Conservation (phyloP, 371 early-diverging fungal species). For the Zopfochytrium polystomum region DNA sequence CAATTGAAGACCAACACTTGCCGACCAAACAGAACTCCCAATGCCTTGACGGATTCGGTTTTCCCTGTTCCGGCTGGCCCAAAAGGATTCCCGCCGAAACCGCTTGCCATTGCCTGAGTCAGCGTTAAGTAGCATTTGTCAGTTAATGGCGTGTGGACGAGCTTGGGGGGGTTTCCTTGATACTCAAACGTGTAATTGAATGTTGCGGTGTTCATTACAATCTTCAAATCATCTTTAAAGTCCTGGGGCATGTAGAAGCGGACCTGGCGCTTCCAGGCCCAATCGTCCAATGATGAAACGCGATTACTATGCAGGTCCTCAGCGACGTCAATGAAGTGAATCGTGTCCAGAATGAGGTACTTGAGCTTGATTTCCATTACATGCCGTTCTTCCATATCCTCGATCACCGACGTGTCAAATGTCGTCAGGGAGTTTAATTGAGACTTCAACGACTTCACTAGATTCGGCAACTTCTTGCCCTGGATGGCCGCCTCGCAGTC, state of each 20-base stretch:
- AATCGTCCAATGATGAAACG: conserved; percentile 31
- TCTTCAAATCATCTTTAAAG: conserved; percentile 20
- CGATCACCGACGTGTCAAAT: conserved; percentile 37
- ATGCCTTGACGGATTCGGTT: conserved; percentile 57
- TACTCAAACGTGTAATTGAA: conserved; percentile 57
- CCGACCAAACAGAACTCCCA: conserved; percentile 52
- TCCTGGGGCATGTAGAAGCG: conserved; percentile 45
- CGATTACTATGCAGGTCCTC: conserved; percentile 34
- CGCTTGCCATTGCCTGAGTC: conserved; percentile 54
- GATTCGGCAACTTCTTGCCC: conserved; percentile 17
- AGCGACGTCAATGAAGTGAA: conserved; percentile 52
- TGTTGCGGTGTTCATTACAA: conserved; percentile 44
- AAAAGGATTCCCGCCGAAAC: conserved; percentile 59
- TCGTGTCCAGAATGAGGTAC: conserved; percentile 48
- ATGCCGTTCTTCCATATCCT: conserved; percentile 32
- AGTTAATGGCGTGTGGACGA: conserved; percentile 56
- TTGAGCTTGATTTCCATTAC: conserved; percentile 47
- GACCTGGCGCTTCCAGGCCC: conserved; percentile 51
- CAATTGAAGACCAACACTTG: conserved; percentile 62
- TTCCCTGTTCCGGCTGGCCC: conserved; percentile 56
- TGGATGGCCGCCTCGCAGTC: conserved; percentile 40
- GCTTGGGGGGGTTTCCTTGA: conserved; percentile 53
- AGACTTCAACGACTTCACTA: conserved; percentile 26
- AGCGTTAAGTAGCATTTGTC: conserved; percentile 56
- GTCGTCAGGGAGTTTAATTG: conserved; percentile 49